Conservation (phyloP, 2,329 filamentous ascomycete genomes). For the Fusarium globosum region DNA sequence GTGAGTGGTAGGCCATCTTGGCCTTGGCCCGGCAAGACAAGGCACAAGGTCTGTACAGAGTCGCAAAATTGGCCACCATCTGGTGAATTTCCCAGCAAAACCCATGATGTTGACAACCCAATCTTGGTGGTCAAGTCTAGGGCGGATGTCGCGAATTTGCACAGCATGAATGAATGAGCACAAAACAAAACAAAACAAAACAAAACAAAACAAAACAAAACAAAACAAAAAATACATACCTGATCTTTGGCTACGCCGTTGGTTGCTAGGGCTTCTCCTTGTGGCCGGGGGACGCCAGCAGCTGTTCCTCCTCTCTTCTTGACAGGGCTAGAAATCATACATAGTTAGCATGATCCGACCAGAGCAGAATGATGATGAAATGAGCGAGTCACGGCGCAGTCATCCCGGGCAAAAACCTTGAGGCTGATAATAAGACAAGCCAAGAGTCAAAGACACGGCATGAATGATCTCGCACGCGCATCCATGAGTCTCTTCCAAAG, state of each 20-base stretch:
- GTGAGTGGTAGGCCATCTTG: slow-evolving; percentile 15
- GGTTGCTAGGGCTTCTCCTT: slow-evolving; percentile 71
- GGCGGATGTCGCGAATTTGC: neutral
- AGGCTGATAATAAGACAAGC: slow-evolving; percentile 12
- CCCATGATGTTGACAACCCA: slow-evolving; percentile 2
- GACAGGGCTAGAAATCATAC: slow-evolving; percentile 64
- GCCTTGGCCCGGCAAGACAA: slow-evolving; percentile 16
- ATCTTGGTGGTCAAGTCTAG: neutral
- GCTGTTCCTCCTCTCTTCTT: slow-evolving; percentile 79
- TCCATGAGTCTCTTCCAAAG: slow-evolving; percentile 9
- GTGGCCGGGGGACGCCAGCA: slow-evolving; percentile 73
- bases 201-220: neutral
- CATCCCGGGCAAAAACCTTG: neutral
- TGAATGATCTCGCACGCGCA: slow-evolving; percentile 28
- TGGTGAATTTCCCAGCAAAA: slow-evolving; percentile 14
- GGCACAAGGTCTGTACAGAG: neutral
- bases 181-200: neutral
- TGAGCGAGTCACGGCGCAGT: neutral
- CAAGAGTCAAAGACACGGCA: slow-evolving; percentile 8
- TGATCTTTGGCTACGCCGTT: slow-evolving; percentile 65
- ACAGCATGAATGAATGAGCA: neutral
- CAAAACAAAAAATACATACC: slow-evolving; percentile 53
- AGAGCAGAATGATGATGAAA: neutral
- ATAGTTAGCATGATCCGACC: slow-evolving; percentile 37
- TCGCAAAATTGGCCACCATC: slow-evolving; percentile 35